These are phyloP conservation scores for Cucurbita ficifolia DNA, from an alignment of 306 rosid genomes.

Conservation along the genomic window DNA sequence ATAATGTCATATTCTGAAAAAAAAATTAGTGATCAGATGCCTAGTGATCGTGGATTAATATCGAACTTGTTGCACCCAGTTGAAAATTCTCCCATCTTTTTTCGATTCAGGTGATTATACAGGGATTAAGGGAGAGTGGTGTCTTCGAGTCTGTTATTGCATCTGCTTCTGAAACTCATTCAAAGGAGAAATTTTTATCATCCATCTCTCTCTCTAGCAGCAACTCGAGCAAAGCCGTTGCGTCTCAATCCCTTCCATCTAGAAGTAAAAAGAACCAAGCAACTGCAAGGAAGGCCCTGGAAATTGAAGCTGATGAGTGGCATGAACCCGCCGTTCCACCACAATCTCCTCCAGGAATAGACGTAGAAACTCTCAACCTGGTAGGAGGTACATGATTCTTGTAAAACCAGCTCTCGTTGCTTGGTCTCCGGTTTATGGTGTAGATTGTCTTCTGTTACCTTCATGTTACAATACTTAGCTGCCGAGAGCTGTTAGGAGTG, in stretches of 20 bases:
- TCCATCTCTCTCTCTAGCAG: constrained; percentile 55
- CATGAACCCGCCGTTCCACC: constrained; percentile 72
- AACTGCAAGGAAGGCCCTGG: constrained; percentile 49
- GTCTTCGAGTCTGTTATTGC: constrained; percentile 76
- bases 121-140: constrained; percentile 79
- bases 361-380: constrained; percentile 10
- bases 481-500: neutral
- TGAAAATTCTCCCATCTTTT: neutral
- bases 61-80: neutral
- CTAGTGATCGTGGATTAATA: neutral
- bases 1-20: neutral
- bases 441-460: neutral
- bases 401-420: neutral
- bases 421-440: neutral
- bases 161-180: constrained; percentile 49
- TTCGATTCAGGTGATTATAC: constrained; percentile 52
- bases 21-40: neutral
- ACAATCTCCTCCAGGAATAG: constrained; percentile 50
- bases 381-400: neutral
- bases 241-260: constrained; percentile 56
- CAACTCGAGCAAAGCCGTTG: constrained; percentile 52
- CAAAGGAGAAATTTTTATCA: constrained; percentile 60
- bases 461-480: neutral
- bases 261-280: constrained; percentile 30
- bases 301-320: constrained; percentile 23